phyloP scores from a whole-genome alignment of 192 early-diverging fungal genomes.

The Coemansia interrupta region DNA sequence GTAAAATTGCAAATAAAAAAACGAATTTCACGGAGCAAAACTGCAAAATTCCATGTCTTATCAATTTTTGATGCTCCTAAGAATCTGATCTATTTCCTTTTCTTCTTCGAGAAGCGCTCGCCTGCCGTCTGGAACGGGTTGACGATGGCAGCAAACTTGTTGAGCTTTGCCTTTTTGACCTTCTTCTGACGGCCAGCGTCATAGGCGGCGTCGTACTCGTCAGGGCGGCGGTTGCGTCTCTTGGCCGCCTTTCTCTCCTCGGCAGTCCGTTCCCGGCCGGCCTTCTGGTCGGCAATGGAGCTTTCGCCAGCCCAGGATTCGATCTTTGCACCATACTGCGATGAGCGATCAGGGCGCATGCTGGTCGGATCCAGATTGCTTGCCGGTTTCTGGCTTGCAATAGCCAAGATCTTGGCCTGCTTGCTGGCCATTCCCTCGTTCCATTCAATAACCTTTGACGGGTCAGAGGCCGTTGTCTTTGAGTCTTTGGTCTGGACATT shows the following conservation, averaged over 20 bases:
- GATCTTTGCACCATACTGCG: constrained; percentile 56
- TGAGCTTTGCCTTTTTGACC: constrained; percentile 59
- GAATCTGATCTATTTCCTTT: too few relatives aligned
- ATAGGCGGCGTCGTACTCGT: constrained; percentile 67
- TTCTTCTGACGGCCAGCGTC: constrained; percentile 73
- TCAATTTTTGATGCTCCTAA: too few relatives aligned
- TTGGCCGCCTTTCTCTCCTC: constrained; percentile 37
- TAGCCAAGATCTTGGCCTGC: constrained; percentile 43
- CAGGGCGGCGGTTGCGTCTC: constrained; percentile 55
- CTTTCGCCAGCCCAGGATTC: constrained; percentile 49
- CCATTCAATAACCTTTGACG: constrained; percentile 28
- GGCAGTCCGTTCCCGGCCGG: constrained; percentile 15
- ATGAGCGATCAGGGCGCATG: constrained; percentile 40
- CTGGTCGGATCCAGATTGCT: constrained; percentile 42
- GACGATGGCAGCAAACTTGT: constrained; percentile 35
- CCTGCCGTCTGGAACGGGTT: constrained; percentile 50
- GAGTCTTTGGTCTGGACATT: constrained; percentile 21
- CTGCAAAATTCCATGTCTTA: not conserved
- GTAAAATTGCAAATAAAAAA: not conserved
- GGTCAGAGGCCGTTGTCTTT: not conserved
- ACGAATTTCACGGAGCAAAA: not conserved
- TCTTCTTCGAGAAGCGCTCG: constrained; percentile 33
- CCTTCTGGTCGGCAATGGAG: constrained; percentile 35
- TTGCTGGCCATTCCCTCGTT: constrained; percentile 52
- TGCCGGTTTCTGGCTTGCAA: constrained; percentile 51